phyloP scores from a whole-genome alignment of 2,329 filamentous ascomycete genomes.

The Fonsecaea multimorphosa region DNA sequence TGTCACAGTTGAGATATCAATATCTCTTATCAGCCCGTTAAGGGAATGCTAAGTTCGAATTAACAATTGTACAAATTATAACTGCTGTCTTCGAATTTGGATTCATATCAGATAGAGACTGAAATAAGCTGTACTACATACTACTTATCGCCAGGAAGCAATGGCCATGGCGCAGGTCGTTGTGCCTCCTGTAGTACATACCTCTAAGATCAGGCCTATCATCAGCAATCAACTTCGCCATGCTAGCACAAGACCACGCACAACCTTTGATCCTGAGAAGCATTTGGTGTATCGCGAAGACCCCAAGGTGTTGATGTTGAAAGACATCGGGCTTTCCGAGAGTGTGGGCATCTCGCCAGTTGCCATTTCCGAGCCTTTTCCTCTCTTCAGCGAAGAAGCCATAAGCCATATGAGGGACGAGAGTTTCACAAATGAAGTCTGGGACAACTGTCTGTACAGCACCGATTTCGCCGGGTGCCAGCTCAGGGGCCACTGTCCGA shows the following conservation, averaged over 20 bases:
- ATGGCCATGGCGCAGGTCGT: conserved; percentile 16
- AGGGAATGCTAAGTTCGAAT: not conserved
- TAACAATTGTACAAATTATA: not conserved
- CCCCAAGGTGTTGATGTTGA: conserved; percentile 61
- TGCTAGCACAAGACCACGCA: conserved; percentile 10
- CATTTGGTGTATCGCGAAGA: conserved; percentile 61
- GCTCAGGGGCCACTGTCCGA: conserved; percentile 58
- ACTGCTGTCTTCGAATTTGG: not conserved
- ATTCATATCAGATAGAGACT: not conserved
- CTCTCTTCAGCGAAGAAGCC: conserved; percentile 65
- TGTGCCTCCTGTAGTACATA: not conserved
- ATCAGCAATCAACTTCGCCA: conserved; percentile 18
- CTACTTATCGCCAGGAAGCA: not conserved
- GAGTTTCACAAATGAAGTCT: conserved; percentile 61
- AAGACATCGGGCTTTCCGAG: conserved; percentile 62
- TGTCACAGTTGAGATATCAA: not conserved
- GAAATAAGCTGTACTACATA: not conserved
- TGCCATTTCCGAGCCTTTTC: conserved; percentile 67
- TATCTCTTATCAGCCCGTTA: not conserved
- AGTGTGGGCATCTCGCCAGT: conserved; percentile 64
- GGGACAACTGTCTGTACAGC: conserved; percentile 60
- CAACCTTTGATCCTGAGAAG: conserved; percentile 56
- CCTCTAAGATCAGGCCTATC: conserved; percentile 20
- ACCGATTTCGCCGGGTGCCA: conserved; percentile 60
- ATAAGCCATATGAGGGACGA: conserved; percentile 65